Conservation (phyloP, 2,329 filamentous ascomycete genomes). For the Cadophora sp. region DNA sequence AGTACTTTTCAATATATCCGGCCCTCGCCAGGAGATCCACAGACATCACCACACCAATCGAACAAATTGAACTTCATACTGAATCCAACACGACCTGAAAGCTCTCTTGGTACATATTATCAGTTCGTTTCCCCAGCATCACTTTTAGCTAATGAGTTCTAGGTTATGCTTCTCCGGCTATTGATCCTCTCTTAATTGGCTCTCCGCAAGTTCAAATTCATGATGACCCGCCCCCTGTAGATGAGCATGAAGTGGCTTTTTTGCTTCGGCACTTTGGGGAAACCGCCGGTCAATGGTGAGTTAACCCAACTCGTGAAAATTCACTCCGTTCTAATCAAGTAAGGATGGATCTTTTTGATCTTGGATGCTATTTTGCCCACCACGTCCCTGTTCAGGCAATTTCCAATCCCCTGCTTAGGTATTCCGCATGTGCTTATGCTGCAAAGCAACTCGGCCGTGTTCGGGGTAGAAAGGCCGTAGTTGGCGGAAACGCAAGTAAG, state of each 20-base stretch:
- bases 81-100: conserved; percentile 48
- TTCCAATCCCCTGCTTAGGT: conserved; percentile 54
- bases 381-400: conserved; percentile 65
- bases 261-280: conserved; percentile 66
- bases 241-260: conserved; percentile 64
- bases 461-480: conserved; percentile 56
- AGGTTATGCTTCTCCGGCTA: conserved; percentile 49
- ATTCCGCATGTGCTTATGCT: conserved; percentile 65
- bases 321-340: conserved; percentile 27
- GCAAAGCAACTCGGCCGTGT: conserved; percentile 66
- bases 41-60: conserved; percentile 38
- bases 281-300: conserved; percentile 63
- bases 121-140: no score
- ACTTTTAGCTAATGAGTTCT: conserved; percentile 38
- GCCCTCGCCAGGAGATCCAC: conserved; percentile 34
- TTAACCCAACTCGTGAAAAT: background rate
- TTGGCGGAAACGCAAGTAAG: conserved; percentile 54
- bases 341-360: conserved; percentile 61
- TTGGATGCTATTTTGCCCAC: conserved; percentile 64
- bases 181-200: conserved; percentile 50
- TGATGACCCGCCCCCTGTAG: conserved; percentile 43
- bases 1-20: conserved; percentile 47
- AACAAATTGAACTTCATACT: conserved; percentile 63
- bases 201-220: conserved; percentile 12
- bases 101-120: conserved; percentile 29